phyloP scores from a whole-genome alignment of 2,329 filamentous ascomycete species.

The Helotiales sp. region DNA sequence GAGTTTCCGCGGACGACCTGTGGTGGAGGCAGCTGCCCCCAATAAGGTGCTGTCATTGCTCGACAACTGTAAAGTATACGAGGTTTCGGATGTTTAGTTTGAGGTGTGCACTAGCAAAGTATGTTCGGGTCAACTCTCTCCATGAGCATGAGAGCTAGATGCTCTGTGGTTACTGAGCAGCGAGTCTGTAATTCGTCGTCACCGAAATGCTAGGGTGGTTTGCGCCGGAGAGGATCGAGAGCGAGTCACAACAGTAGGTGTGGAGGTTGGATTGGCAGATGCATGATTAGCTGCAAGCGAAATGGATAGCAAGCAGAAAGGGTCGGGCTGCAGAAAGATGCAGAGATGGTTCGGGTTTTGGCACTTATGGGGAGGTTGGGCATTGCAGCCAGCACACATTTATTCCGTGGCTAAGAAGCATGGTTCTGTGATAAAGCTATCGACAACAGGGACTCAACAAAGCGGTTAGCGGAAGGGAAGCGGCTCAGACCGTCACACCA shows the following conservation, averaged over 20 bases:
- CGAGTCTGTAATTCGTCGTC: slow-evolving; percentile 15
- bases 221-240: slow-evolving; percentile 15
- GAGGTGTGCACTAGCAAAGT: background rate
- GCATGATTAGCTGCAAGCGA: slow-evolving; percentile 19
- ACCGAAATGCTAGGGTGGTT: slow-evolving; percentile 16
- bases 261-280: slow-evolving; percentile 12
- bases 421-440: background rate
- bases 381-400: background rate
- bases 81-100: background rate
- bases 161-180: background rate
- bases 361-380: slow-evolving; percentile 19
- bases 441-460: no score
- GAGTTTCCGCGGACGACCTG: slow-evolving; percentile 39
- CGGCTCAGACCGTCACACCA: no score
- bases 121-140: background rate
- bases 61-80: background rate
- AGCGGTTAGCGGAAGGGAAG: background rate
- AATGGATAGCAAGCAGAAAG: slow-evolving; percentile 12
- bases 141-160: background rate
- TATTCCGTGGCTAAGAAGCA: background rate
- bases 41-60: slow-evolving; percentile 43
- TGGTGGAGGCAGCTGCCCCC: slow-evolving; percentile 56
- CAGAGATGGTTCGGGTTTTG: slow-evolving; percentile 6
- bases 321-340: slow-evolving; percentile 12
- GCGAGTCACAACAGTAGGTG: slow-evolving; percentile 8